Evolutionary conservation across 805 yeast species (phyloP), one percentile per base, ranked within the genome.

Genomic region (Candida gorgasii): DNA sequence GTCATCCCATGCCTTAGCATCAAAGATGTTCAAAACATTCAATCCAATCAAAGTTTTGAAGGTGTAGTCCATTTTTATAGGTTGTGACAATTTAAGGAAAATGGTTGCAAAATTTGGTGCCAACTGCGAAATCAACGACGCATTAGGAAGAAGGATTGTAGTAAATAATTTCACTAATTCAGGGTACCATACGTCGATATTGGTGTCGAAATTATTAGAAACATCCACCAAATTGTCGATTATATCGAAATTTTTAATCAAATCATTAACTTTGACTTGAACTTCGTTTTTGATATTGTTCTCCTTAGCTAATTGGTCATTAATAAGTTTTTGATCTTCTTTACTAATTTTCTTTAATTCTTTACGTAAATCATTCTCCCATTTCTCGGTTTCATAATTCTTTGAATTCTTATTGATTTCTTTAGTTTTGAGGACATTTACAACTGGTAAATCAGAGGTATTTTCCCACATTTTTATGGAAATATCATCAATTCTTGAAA

Each of bases 341-440:
- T 80, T 84, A 2, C 95, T 75, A 30, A 83, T 67, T 55, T 85
- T 86, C 1, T 84, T 82, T 27, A 89, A 70, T 55, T 89, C 92
- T 48, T 80, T 80, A 53, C 92, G 79, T 23, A 93, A 76, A 39
- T 78, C 77, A 51, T 84, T 89, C 58, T 93, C 99, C 98, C 98
- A 92, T 59, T 87, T 81, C 45, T 78, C 67, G 2, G 90, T 85
- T 53, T 85, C 95, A 53, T 88, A 88, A 54, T 89, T 96, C 57
- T 83, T 89, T 1, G 87, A 68, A 58, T 87, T 87, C 58, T 86
- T 87, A 56, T 79, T 79, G 17, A 43, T 24, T 11, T 80, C 79
- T 4, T 65, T 68, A 11, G 67, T 63, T 55, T 70, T 75, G 42
- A 65, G 65, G 9, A 58, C 53, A 27, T 73, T 76, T 37, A 86